phyloP scores from a whole-genome alignment of 345 rosid species.

The Ceriops tagal region DNA sequence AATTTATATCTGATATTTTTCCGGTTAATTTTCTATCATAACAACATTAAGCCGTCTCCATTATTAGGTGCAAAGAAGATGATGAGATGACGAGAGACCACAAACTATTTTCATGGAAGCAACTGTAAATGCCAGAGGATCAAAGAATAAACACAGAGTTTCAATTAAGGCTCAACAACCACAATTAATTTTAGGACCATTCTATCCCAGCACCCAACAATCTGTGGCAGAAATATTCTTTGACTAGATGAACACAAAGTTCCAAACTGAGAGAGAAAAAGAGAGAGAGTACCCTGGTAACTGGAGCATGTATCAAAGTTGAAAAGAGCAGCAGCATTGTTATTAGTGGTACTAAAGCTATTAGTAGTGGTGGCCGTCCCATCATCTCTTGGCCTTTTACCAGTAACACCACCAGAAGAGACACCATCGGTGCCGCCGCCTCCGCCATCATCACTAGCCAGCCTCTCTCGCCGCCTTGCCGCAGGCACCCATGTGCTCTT shows the following conservation, averaged over 20 bases:
- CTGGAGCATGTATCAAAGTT: conserved; percentile 35
- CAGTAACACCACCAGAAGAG: conserved; percentile 35
- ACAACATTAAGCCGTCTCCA: no score
- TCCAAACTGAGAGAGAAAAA: neutral
- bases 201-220: no score
- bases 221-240: neutral
- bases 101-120: no score
- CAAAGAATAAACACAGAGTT: no score
- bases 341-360: conserved; percentile 33
- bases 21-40: no score
- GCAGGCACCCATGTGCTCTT: conserved; percentile 88
- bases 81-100: no score
- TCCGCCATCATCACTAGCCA: conserved; percentile 14
- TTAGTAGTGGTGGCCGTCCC: conserved; percentile 7
- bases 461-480: conserved; percentile 39
- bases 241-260: neutral
- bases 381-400: conserved; percentile 47
- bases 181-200: no score
- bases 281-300: conserved; percentile 46
- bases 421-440: conserved; percentile 42
- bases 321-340: conserved; percentile 34
- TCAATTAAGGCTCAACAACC: no score
- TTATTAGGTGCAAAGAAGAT: no score
- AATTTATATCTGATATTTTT: no score
- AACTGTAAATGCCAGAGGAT: no score